Evolutionary conservation across 2,329 filamentous ascomycete genomes (phyloP).

Genomic region (Fusarium humuli): DNA sequence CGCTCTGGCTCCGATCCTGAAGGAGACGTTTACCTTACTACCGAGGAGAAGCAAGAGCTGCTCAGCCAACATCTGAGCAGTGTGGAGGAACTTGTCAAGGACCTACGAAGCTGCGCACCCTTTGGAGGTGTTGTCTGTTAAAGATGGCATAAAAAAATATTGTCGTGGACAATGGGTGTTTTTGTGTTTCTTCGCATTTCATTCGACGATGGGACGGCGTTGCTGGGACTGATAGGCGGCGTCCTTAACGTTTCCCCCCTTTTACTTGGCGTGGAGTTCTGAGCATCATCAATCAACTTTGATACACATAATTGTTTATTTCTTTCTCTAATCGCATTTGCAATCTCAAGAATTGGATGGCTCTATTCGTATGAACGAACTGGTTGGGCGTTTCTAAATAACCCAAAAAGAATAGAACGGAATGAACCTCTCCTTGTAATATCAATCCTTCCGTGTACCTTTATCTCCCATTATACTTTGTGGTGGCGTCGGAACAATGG

Average conservation of each 20-base stretch:
- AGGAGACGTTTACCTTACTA: conserved; percentile 65
- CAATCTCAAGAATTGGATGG: conserved; percentile 39
- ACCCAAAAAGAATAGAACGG: conserved; percentile 33
- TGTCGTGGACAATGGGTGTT: background rate
- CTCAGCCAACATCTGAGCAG: conserved; percentile 82
- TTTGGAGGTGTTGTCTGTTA: conserved; percentile 72
- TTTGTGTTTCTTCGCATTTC: conserved; percentile 6
- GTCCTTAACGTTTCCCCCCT: conserved; percentile 23
- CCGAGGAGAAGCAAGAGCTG: conserved; percentile 84
- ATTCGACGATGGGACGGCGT: conserved; percentile 24
- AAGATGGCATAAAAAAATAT: background rate
- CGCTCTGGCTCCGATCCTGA: conserved; percentile 51
- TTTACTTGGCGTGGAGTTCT: conserved; percentile 44
- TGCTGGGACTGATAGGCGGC: conserved; percentile 29
- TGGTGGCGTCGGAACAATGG: conserved; percentile 44
- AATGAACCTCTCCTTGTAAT: conserved; percentile 18
- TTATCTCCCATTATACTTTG: conserved; percentile 34
- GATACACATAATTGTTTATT: conserved; percentile 35
- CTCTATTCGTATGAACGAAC: conserved; percentile 40
- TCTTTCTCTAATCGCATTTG: conserved; percentile 36
- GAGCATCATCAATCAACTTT: conserved; percentile 25
- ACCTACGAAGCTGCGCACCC: conserved; percentile 82
- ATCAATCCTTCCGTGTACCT: conserved; percentile 14
- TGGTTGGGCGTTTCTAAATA: conserved; percentile 48
- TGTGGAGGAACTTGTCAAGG: conserved; percentile 85